Evolutionary conservation across 345 rosid genomes (phyloP).

Genomic region (Ricinus communis): DNA sequence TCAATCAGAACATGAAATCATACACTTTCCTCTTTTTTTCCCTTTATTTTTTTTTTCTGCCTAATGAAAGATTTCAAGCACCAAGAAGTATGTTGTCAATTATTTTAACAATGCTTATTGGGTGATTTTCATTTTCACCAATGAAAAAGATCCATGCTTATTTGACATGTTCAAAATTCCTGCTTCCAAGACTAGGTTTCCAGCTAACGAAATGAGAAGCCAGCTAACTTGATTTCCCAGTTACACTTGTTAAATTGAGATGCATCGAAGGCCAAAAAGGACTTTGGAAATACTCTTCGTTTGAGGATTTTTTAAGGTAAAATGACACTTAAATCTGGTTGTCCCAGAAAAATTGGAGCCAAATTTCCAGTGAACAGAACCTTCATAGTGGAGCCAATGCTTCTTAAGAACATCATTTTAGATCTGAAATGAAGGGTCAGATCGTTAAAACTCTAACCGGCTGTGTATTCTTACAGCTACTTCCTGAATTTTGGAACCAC

Average conservation of each 20-base stretch:
- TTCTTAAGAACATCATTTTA: not conserved
- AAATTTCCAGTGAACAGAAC: not conserved
- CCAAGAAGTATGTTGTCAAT: too few relatives aligned
- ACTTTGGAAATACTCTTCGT: not conserved
- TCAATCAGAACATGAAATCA: too few relatives aligned
- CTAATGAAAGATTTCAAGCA: too few relatives aligned
- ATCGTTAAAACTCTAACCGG: not conserved
- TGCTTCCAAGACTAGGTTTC: not conserved
- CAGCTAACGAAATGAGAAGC: not conserved
- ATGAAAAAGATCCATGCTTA: not conserved
- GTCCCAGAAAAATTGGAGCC: not conserved
- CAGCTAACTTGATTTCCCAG: not conserved
- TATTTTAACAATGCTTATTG: not conserved
- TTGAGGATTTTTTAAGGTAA: not conserved
- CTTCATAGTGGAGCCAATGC: not conserved
- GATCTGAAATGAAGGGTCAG: not conserved
- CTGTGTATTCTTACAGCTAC: not conserved
- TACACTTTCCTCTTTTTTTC: too few relatives aligned
- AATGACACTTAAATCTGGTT: not conserved
- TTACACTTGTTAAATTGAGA: not conserved
- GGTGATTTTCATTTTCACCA: not conserved
- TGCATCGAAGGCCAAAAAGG: not conserved
- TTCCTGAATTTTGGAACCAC: not conserved
- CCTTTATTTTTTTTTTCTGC: too few relatives aligned
- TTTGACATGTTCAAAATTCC: not conserved